These are phyloP conservation scores for Xylariaceae sp. DNA, from an alignment of 2,329 filamentous ascomycete species.

Conservation along the genomic window DNA sequence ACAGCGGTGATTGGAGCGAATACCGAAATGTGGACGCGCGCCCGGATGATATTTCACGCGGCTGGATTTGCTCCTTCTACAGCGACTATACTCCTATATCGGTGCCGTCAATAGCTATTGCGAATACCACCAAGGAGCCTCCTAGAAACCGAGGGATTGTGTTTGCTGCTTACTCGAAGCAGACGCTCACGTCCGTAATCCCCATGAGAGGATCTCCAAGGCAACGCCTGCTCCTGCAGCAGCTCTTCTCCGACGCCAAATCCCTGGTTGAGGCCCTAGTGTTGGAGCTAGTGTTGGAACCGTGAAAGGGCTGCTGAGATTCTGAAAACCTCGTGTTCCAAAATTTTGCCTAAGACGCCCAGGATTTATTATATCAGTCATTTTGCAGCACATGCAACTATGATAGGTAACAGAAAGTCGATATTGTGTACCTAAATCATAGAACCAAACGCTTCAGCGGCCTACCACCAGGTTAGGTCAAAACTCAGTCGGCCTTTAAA, in stretches of 20 bases:
- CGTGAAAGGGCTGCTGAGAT: not conserved
- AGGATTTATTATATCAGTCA: no score
- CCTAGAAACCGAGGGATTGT: constrained; percentile 21
- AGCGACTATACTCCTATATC: constrained; percentile 11
- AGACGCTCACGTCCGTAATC: constrained; percentile 8
- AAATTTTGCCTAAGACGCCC: no score
- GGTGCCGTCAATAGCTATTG: not conserved
- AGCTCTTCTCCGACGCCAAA: constrained; percentile 18
- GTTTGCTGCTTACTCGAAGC: constrained; percentile 23
- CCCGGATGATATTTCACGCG: constrained; percentile 19
- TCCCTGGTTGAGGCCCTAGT: constrained; percentile 15
- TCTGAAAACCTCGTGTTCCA: not conserved
- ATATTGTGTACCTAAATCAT: no score
- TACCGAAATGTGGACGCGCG: constrained; percentile 20
- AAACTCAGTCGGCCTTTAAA: no score
- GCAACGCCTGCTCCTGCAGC: constrained; percentile 13
- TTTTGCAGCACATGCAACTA: no score
- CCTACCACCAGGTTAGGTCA: no score
- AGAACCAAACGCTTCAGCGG: no score
- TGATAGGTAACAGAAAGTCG: no score
- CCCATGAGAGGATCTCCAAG: constrained; percentile 16
- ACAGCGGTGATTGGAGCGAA: constrained; percentile 21
- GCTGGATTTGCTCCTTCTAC: constrained; percentile 22
- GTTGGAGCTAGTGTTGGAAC: constrained; percentile 1
- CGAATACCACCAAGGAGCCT: not conserved